Evolutionary conservation across 2,329 filamentous ascomycete genomes (phyloP), one percentile per base, ranked within the genome.

Genomic region (Simplicillium aogashimaense): DNA sequence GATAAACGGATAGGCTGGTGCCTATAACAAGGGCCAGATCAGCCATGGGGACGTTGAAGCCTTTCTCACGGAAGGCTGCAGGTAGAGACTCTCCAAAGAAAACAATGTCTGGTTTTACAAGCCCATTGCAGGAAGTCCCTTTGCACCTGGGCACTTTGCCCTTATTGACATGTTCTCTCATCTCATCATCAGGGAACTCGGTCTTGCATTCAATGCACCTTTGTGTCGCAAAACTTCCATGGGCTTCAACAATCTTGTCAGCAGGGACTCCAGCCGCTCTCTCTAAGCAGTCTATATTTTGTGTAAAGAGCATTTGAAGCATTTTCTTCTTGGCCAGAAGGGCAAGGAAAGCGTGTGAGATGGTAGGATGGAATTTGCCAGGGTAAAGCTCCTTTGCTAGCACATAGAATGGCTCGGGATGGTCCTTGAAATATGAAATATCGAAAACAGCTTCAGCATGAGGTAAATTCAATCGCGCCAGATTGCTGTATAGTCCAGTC

Each of bases 271-370:
- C 92, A 11, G 90, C 92, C 49, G 77, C 73, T 16, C 89, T 78
- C 63, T 98, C 92, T 11, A 98, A 72, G 53, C 88, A 95, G 64
- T 98, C 92, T 50, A 98, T 97, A 55, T 98, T 98, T 57, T 98
- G 92, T 0, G 92, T 95, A 60, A 97, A 98, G 39, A 92, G 76
- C 68, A 88, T 92, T 48, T 83, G 67, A 17, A 98, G 67, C 32
- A 90, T 67, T 4, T 77, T 78, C 63, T 94, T 95, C 44, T 80
- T 69, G 42, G 89, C 75, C 13, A 97, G 77, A 17, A 98, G 69
- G 12, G 78, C 73, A 52, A 98, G 81, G 61, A 98, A 98, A 29
- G 78, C 82, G 63, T 98, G 92, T 2, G 88, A 84, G 40, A 97
- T 70, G 2, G 92, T 98, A 1, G 92, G 92, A 40, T 81, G 73